A percentile compares a stretch with the other conserved stretches of the same genome.
Conservation (phyloP, 108 stramenopile species). For the Bacterosira constricta region DNA sequence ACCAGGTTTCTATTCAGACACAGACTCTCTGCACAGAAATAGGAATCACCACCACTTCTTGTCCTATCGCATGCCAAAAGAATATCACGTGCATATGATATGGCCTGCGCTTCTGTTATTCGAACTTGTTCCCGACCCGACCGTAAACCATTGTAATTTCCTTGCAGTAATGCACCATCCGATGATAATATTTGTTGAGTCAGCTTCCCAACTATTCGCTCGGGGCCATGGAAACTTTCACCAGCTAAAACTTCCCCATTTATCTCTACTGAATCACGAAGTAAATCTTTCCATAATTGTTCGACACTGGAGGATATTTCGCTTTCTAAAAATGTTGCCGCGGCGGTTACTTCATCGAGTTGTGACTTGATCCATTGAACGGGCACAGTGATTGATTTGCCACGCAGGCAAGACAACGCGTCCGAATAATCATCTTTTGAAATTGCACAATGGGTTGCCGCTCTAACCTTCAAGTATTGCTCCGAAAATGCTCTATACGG, state of each 20-base stretch:
- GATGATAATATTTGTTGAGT: constrained; percentile 59
- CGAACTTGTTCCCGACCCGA: constrained; percentile 28
- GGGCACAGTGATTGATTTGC: constrained; percentile 61
- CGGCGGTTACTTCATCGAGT: constrained; percentile 39
- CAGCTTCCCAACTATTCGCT: constrained; percentile 73
- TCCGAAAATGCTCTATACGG: constrained; percentile 68
- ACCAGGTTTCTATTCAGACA: constrained; percentile 70
- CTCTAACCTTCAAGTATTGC: constrained; percentile 60
- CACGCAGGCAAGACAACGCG: constrained; percentile 41
- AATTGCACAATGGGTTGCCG: constrained; percentile 46
- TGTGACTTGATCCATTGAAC: constrained; percentile 82
- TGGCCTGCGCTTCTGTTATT: constrained; percentile 73
- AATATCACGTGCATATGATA: constrained; percentile 78
- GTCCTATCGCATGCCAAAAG: constrained; percentile 81
- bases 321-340: constrained; percentile 59
- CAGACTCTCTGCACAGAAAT: constrained; percentile 82
- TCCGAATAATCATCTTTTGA: constrained; percentile 64
- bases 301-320: constrained; percentile 56
- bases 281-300: constrained; percentile 82
- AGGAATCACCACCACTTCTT: constrained; percentile 81
- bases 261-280: constrained; percentile 76
- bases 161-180: constrained; percentile 28
- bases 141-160: neutral
- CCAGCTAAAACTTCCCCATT: constrained; percentile 70
- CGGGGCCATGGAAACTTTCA: constrained; percentile 72